Base-by-base conservation (phyloP, 495 filamentous ascomycete species). In the Talaromyces adpressus region DNA sequence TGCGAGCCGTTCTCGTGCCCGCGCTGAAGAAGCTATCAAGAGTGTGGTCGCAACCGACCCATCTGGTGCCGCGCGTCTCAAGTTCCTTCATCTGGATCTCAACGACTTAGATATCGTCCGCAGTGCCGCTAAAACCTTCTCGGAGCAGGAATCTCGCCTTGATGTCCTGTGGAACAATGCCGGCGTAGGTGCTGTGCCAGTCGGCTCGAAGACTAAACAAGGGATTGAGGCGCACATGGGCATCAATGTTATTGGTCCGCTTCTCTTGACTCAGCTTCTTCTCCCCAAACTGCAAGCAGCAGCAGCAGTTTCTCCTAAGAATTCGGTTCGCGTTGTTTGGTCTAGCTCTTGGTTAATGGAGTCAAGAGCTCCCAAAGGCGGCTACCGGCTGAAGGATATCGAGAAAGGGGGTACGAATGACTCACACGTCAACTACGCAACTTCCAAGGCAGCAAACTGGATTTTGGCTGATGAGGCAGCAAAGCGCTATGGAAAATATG, bases 121-220 rank as follows among this genome's bases (percentile, higher is more conserved):
- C 57, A 32, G 62, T 6, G 66, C 75, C 23, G 82, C 69, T 6
- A 65, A 75, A 1, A 63, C 67, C 18, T 84, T 85, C 67, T 53
- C 73, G 25, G 18, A 16, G 1, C 69, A 69, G 49, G 80, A 84
- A 63, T 32, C 57, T 2, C 66, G 72, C 4, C 73, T 84, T 30
- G 75, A 85, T 70, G 73, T 81, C 49, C 70, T 85, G n/a, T 67
- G 71, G 29, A 77, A 82, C 63, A 85, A 84, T 70, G 82, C 82
- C 16, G 82, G 73, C 25, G 74, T 85, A 39, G 78, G 79, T 72
- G 61, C 63, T n/a, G 72, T 77, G 0, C 78, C 80, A 4, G 41
- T 16, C 2, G 81, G 75, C 25, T 70, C 61, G 27, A 71, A 68
- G 25, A 70, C 70, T 18, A 60, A 61, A 14, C 66, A 79, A 68